These are phyloP conservation scores for Penicillium sp. DNA, from an alignment of 2,329 filamentous ascomycete species.

Conservation along the genomic window DNA sequence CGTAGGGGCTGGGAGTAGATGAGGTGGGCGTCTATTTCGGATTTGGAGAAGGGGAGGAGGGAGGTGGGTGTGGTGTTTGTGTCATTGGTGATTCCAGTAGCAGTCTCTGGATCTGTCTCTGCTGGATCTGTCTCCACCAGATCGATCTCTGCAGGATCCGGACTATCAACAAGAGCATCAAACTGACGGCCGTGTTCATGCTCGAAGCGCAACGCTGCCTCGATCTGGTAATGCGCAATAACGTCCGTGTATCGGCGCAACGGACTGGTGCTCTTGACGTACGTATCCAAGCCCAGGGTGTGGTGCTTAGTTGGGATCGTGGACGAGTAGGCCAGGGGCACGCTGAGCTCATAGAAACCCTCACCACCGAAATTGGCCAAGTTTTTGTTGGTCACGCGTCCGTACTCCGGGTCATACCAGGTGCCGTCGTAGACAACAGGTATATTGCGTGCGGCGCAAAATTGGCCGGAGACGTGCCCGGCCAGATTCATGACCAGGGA, in stretches of 20 bases:
- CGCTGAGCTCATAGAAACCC: conserved; percentile 35
- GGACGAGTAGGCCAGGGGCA: conserved; percentile 42
- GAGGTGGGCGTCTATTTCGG: conserved; percentile 50
- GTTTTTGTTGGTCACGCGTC: conserved; percentile 34
- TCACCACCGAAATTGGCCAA: conserved; percentile 42
- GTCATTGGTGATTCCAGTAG: not conserved
- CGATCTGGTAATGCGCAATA: conserved; percentile 62
- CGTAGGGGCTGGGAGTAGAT: conserved; percentile 41
- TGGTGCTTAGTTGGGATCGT: conserved; percentile 49
- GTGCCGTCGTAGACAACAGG: conserved; percentile 37
- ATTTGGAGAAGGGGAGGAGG: conserved; percentile 50
- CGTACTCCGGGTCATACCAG: conserved; percentile 41
- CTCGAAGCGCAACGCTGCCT: conserved; percentile 59
- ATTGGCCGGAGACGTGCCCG: conserved; percentile 34
- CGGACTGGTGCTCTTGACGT: conserved; percentile 59
- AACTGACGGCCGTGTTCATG: conserved; percentile 44
- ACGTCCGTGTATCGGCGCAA: conserved; percentile 61
- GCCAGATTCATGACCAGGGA: conserved; percentile 56
- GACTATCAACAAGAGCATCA: conserved; percentile 25
- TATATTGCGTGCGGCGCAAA: conserved; percentile 37
- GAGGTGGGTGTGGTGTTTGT: conserved; percentile 7
- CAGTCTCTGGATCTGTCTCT: not conserved
- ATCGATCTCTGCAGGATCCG: not conserved
- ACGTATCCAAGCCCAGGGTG: conserved; percentile 51
- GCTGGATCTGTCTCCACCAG: not conserved